Percentiles rank a stretch among this genome's conserved stretches.
phyloP scores from a whole-genome alignment of 2,329 filamentous ascomycete species.

The Bimuria novae-zelandiae region DNA sequence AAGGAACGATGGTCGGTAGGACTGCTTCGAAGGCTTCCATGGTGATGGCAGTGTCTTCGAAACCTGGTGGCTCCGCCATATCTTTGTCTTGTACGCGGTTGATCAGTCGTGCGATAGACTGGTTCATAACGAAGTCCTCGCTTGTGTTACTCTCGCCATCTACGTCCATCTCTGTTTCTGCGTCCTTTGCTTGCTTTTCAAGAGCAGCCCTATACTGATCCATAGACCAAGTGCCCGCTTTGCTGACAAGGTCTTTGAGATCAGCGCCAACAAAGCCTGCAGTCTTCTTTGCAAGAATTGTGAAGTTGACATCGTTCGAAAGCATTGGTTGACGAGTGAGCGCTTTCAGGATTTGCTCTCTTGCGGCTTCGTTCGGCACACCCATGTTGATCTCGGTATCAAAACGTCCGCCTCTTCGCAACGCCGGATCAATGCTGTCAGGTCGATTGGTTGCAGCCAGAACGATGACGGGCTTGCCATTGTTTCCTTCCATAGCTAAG shows the following conservation, averaged over 20 bases:
- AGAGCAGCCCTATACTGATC: slow-evolving; percentile 62
- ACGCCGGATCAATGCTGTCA: slow-evolving; percentile 79
- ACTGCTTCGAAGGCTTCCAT: slow-evolving; percentile 75
- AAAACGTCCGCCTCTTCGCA: slow-evolving; percentile 76
- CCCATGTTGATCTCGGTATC: slow-evolving; percentile 85
- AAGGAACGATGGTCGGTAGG: slow-evolving; percentile 75
- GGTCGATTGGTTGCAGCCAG: slow-evolving; percentile 89
- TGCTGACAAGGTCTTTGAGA: slow-evolving; percentile 71
- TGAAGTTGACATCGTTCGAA: slow-evolving; percentile 73
- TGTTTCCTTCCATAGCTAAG: slow-evolving; percentile 71
- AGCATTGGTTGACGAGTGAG: slow-evolving; percentile 70
- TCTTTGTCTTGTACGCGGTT: slow-evolving; percentile 56
- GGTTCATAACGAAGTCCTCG: slow-evolving; percentile 26
- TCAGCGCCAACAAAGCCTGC: slow-evolving; percentile 94
- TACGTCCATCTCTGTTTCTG: slow-evolving; percentile 56
- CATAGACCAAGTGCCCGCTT: slow-evolving; percentile 68
- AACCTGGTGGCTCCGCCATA: slow-evolving; percentile 57
- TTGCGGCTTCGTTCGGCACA: slow-evolving; percentile 77
- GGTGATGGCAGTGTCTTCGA: slow-evolving; percentile 60
- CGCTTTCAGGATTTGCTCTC: slow-evolving; percentile 77
- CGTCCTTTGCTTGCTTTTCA: slow-evolving; percentile 43
- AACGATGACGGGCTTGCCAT: slow-evolving; percentile 80
- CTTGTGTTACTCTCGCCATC: slow-evolving; percentile 43
- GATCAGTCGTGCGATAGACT: slow-evolving; percentile 53
- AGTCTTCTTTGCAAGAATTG: slow-evolving; percentile 76